phyloP scores from a whole-genome alignment of 768 basidiomycete genomes.

The Boletellus emodensis region DNA sequence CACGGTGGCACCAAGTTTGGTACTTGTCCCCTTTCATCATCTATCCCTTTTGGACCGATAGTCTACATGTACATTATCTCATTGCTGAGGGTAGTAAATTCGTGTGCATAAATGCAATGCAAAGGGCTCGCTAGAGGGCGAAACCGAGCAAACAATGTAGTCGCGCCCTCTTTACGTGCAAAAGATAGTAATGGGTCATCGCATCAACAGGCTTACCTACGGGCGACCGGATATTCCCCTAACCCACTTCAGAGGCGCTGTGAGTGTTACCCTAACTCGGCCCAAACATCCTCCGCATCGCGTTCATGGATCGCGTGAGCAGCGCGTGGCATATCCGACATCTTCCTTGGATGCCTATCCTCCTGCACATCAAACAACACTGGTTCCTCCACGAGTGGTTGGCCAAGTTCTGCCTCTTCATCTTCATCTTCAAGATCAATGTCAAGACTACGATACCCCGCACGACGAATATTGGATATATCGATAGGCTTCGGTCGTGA shows the following conservation, averaged over 20 bases:
- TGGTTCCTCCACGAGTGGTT: constrained; percentile 55
- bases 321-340: constrained; percentile 59
- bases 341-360: constrained; percentile 25
- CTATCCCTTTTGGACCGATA: constrained; percentile 12
- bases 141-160: background rate
- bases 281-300: constrained; percentile 71
- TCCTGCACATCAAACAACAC: constrained; percentile 62
- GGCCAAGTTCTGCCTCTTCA: constrained; percentile 47
- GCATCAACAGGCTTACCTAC: background rate
- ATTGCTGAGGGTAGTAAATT: background rate
- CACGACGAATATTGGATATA: constrained; percentile 63
- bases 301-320: constrained; percentile 51
- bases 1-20: background rate
- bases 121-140: background rate
- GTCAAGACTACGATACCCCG: constrained; percentile 60
- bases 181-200: background rate
- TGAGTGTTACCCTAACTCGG: constrained; percentile 46
- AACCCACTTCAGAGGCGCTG: constrained; percentile 3
- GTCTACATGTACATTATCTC: constrained; percentile 25
- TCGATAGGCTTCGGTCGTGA: constrained; percentile 84
- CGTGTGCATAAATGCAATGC: background rate
- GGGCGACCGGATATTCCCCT: background rate
- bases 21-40: background rate
- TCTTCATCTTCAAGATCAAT: constrained; percentile 69
- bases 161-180: background rate